Evolutionary conservation across 1,139 yeast species (phyloP).

Genomic region (Taphrina pruni): DNA sequence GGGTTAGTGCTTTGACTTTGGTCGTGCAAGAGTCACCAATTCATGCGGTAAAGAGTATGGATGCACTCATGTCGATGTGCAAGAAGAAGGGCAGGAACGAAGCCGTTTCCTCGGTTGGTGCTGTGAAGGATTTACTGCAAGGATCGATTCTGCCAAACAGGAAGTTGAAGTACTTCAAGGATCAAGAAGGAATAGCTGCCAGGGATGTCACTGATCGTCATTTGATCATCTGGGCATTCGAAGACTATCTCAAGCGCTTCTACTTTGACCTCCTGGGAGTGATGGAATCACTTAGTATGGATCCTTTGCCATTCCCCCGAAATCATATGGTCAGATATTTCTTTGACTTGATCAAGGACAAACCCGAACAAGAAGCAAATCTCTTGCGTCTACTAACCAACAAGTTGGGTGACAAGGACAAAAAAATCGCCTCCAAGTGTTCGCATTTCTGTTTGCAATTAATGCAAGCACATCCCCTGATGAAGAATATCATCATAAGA

Average conservation of each 20-base stretch:
- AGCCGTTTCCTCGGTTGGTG: slow-evolving; percentile 86
- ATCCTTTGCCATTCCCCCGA: slow-evolving; percentile 89
- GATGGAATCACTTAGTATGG: slow-evolving; percentile 79
- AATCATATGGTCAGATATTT: slow-evolving; percentile 76
- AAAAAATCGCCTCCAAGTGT: slow-evolving; percentile 86
- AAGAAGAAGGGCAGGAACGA: slow-evolving; percentile 93
- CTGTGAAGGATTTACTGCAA: slow-evolving; percentile 83
- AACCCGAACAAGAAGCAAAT: slow-evolving; percentile 97
- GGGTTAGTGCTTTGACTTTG: slow-evolving; percentile 90
- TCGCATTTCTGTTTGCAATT: slow-evolving; percentile 79
- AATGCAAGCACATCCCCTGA: slow-evolving; percentile 93
- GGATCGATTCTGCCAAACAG: slow-evolving; percentile 82
- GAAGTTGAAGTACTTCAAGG: slow-evolving; percentile 77
- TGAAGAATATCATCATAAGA: slow-evolving; percentile 81
- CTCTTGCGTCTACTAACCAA: slow-evolving; percentile 86
- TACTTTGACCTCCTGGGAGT: slow-evolving; percentile 74
- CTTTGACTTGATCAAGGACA: slow-evolving; percentile 76
- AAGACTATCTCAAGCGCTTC: slow-evolving; percentile 79
- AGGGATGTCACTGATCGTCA: slow-evolving; percentile 51
- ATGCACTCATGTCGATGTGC: slow-evolving; percentile 75
- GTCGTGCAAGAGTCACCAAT: slow-evolving; percentile 93
- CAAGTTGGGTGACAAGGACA: slow-evolving; percentile 90
- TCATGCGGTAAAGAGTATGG: slow-evolving; percentile 84
- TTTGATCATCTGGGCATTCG: slow-evolving; percentile 80
- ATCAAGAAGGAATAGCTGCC: slow-evolving; percentile 62